phyloP scores from a whole-genome alignment of 2,329 filamentous ascomycete species.

The Incumbomyces lentus region DNA sequence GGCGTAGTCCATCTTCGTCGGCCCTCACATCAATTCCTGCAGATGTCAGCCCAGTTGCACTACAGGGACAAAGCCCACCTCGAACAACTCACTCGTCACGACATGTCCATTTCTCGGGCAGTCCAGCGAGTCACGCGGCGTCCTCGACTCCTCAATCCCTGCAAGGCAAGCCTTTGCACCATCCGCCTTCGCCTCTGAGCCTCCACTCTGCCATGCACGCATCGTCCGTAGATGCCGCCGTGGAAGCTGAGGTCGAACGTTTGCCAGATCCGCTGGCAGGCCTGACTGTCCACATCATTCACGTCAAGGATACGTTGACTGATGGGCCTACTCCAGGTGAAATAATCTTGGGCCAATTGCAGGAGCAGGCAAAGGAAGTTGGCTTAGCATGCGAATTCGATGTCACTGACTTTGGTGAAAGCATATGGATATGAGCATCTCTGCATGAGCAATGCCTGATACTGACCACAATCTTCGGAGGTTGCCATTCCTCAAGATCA shows the following conservation, averaged over 20 bases:
- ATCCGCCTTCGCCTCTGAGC: background rate
- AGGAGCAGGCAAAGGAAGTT: slow-evolving; percentile 52
- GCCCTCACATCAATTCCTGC: background rate
- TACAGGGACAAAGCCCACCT: background rate
- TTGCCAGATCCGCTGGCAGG: slow-evolving; percentile 45
- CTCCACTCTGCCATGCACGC: background rate
- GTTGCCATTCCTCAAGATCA: background rate
- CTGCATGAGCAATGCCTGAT: background rate
- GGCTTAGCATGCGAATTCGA: slow-evolving; percentile 71
- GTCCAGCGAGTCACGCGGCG: background rate
- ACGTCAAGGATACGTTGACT: slow-evolving; percentile 76
- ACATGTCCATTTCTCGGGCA: slow-evolving; percentile 5
- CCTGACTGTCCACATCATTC: slow-evolving; percentile 76
- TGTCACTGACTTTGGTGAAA: slow-evolving; percentile 56
- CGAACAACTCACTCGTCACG: background rate
- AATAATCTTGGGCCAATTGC: slow-evolving; percentile 59
- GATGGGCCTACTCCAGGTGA: slow-evolving; percentile 58
- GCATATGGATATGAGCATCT: slow-evolving; percentile 1
- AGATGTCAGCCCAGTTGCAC: background rate
- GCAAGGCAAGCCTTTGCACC: background rate
- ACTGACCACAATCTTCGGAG: background rate
- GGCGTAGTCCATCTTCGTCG: background rate
- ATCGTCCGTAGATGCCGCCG: background rate
- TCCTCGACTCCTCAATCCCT: background rate
- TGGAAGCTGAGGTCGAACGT: background rate